Evolutionary conservation across 2,329 filamentous ascomycete species (phyloP).

Genomic region (Trichoderma pleuroti): DNA sequence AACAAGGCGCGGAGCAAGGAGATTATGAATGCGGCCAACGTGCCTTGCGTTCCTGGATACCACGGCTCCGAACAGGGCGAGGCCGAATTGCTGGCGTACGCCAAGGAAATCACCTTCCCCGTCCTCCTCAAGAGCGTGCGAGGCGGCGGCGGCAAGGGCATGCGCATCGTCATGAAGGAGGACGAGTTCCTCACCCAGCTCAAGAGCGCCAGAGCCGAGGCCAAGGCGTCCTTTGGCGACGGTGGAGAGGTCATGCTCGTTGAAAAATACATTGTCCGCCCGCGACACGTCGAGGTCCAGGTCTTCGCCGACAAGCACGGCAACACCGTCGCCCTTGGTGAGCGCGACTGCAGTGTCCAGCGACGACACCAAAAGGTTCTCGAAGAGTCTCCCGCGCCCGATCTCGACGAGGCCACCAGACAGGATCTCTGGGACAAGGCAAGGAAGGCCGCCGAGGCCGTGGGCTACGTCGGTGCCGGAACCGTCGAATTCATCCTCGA

Average conservation of each 20-base stretch:
- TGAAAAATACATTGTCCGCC: slow-evolving; percentile 75
- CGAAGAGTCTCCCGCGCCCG: slow-evolving; percentile 80
- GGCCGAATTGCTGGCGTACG: slow-evolving; percentile 59
- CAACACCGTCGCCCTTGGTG: slow-evolving; percentile 76
- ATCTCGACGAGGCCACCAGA: slow-evolving; percentile 55
- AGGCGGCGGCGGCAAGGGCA: slow-evolving; percentile 80
- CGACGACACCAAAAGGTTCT: slow-evolving; percentile 86
- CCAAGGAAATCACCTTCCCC: slow-evolving; percentile 65
- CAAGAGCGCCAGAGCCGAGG: slow-evolving; percentile 69
- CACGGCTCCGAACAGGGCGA: slow-evolving; percentile 80
- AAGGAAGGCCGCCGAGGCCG: slow-evolving; percentile 64
- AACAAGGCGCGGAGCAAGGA: slow-evolving; percentile 92
- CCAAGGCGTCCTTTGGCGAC: slow-evolving; percentile 75
- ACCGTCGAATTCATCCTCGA: slow-evolving; percentile 91
- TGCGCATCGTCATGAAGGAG: slow-evolving; percentile 68
- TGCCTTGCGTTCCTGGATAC: slow-evolving; percentile 94
- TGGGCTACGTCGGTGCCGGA: slow-evolving; percentile 84
- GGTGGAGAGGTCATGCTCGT: slow-evolving; percentile 77
- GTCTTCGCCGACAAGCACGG: slow-evolving; percentile 81
- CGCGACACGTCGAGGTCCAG: slow-evolving; percentile 85
- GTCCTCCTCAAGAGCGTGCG: slow-evolving; percentile 77
- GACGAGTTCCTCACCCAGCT: slow-evolving; percentile 69
- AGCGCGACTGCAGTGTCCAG: slow-evolving; percentile 86
- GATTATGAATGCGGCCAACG: slow-evolving; percentile 93
- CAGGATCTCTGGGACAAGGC: slow-evolving; percentile 65